Percentiles rank a stretch among this genome's conserved stretches.
These are phyloP conservation scores for Rhodotorula babjevae DNA, from an alignment of 768 basidiomycete species.

Conservation along the genomic window DNA sequence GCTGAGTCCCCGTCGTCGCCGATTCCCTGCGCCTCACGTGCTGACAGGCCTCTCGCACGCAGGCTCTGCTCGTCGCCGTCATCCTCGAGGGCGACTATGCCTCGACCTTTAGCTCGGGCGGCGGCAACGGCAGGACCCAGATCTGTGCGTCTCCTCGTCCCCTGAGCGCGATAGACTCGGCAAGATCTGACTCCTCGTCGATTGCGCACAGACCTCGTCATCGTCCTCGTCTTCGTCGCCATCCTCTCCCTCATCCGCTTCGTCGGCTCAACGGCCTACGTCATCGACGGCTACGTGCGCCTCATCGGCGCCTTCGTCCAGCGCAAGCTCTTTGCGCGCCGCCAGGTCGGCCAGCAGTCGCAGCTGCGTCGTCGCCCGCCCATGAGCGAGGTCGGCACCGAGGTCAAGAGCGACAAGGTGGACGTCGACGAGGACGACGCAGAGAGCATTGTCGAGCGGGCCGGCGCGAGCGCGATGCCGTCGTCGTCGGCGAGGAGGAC, in stretches of 20 bases:
- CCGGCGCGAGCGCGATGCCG: too few relatives aligned
- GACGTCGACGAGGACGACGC: background rate
- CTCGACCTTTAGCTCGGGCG: slow-evolving; percentile 58
- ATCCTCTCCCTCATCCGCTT: slow-evolving; percentile 60
- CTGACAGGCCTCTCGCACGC: background rate
- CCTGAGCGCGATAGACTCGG: background rate
- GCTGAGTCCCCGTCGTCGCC: background rate
- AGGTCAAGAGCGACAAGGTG: slow-evolving; percentile 12
- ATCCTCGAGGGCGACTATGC: slow-evolving; percentile 63
- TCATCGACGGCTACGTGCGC: slow-evolving; percentile 27
- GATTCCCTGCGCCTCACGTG: too few relatives aligned
- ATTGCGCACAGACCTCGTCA: slow-evolving; percentile 60
- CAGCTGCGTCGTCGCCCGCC: background rate
- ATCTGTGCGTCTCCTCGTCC: slow-evolving; percentile 29
- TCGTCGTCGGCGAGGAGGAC: background rate
- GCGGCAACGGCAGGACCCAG: slow-evolving; percentile 58
- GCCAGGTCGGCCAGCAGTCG: slow-evolving; percentile 13
- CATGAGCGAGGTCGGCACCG: slow-evolving; percentile 1
- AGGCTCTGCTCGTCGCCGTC: slow-evolving; percentile 66
- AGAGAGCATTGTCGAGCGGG: background rate
- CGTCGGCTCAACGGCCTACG: slow-evolving; percentile 56
- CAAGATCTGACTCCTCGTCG: background rate
- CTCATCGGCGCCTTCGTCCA: slow-evolving; percentile 17
- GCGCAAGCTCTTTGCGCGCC: slow-evolving; percentile 18
- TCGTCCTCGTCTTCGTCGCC: slow-evolving; percentile 75